Evolutionary conservation across 2,329 filamentous ascomycete species (phyloP).

Genomic region (Rutstroemia sp.): DNA sequence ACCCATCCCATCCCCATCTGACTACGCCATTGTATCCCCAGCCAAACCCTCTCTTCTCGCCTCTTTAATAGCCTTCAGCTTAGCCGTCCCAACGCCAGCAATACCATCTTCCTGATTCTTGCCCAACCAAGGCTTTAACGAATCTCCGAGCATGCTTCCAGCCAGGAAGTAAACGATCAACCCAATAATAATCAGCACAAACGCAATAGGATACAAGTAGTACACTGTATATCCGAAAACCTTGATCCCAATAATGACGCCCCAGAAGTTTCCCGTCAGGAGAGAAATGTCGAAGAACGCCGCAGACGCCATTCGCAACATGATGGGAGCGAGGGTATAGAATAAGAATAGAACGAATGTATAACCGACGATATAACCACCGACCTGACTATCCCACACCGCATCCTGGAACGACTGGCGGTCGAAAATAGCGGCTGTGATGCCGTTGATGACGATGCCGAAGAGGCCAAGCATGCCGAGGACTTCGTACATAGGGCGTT

Average conservation of each 20-base stretch:
- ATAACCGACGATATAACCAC: conserved; percentile 82
- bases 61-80: conserved; percentile 60
- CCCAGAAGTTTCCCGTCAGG: conserved; percentile 95
- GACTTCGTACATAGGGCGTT: conserved; percentile 84
- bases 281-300: conserved; percentile 97
- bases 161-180: conserved; percentile 83
- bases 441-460: conserved; percentile 84
- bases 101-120: conserved; percentile 76
- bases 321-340: conserved; percentile 78
- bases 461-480: conserved; percentile 85
- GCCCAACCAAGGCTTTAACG: conserved; percentile 92
- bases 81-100: conserved; percentile 77
- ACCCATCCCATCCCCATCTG: no score
- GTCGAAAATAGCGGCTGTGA: conserved; percentile 89
- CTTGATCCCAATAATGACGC: conserved; percentile 81
- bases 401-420: conserved; percentile 60
- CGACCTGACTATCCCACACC: conserved; percentile 59
- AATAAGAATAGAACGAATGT: conserved; percentile 78
- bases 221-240: conserved; percentile 77
- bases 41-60: conserved; percentile 32
- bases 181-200: conserved; percentile 83
- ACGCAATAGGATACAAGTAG: conserved; percentile 92
- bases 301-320: conserved; percentile 83
- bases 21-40: conserved; percentile 1
- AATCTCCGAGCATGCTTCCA: conserved; percentile 75